Evolutionary conservation across 1,139 yeast species (phyloP).

Genomic region (Casaregolazyma lundiana): DNA sequence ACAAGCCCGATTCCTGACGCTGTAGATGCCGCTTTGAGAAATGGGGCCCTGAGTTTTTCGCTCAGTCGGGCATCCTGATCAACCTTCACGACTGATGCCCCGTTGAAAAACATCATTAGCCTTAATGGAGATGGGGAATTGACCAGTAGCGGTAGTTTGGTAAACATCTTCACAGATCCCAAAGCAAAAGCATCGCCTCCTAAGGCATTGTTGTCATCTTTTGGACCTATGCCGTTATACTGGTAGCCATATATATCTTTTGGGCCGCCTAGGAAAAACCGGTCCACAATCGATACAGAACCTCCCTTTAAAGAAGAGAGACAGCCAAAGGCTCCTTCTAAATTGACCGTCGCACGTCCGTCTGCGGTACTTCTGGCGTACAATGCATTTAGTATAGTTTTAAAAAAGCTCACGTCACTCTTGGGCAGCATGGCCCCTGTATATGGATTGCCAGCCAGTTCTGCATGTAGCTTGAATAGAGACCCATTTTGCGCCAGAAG

Average conservation of each 20-base stretch:
- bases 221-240: slow-evolving; percentile 83
- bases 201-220: slow-evolving; percentile 47
- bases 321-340: slow-evolving; percentile 19
- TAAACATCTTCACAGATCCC: slow-evolving; percentile 59
- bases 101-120: slow-evolving; percentile 65
- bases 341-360: slow-evolving; percentile 20
- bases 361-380: slow-evolving; percentile 23
- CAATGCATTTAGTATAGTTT: slow-evolving; percentile 29
- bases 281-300: slow-evolving; percentile 36
- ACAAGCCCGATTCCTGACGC: slow-evolving; percentile 57
- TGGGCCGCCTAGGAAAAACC: slow-evolving; percentile 72
- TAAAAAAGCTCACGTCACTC: slow-evolving; percentile 35
- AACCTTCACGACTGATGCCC: slow-evolving; percentile 55
- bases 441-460: slow-evolving; percentile 44
- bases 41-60: neutral
- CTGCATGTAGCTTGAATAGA: slow-evolving; percentile 50
- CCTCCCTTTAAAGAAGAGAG: slow-evolving; percentile 12
- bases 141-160: slow-evolving; percentile 53
- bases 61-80: slow-evolving; percentile 9
- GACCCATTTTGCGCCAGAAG: slow-evolving; percentile 47
- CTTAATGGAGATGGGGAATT: slow-evolving; percentile 55
- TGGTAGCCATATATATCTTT: slow-evolving; percentile 75
- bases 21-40: slow-evolving; percentile 18
- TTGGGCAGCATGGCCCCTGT: slow-evolving; percentile 14
- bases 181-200: slow-evolving; percentile 80